Conservation (phyloP, 2,329 filamentous ascomycete genomes). For the Aureobasidium namibiae region DNA sequence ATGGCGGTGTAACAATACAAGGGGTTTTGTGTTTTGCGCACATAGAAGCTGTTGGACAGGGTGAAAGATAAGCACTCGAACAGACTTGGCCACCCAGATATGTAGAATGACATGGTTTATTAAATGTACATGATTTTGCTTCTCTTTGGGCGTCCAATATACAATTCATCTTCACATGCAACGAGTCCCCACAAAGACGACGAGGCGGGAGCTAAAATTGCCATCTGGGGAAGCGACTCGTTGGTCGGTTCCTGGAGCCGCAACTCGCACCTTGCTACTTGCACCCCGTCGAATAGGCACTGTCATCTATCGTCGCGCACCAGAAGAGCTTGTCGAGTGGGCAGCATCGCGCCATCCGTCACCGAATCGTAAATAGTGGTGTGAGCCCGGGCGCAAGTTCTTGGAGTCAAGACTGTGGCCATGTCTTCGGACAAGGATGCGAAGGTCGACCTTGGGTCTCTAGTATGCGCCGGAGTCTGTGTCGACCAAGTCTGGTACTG, state of each 20-base stretch:
- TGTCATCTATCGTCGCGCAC: neutral
- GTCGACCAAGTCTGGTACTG: neutral
- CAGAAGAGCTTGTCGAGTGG: neutral
- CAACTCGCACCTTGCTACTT: neutral
- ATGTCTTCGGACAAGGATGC: conserved; percentile 12
- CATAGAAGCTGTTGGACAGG: neutral
- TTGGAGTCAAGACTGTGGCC: neutral
- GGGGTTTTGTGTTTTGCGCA: conserved; percentile 5
- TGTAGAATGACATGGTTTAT: conserved; percentile 5
- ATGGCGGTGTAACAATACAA: conserved; percentile 4
- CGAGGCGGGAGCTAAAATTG: neutral
- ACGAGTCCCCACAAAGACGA: neutral
- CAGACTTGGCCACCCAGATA: neutral
- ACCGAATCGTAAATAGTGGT: neutral
- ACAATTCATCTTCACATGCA: neutral
- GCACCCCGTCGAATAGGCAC: neutral
- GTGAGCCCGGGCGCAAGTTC: neutral
- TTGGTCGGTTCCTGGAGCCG: neutral
- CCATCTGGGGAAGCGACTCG: neutral
- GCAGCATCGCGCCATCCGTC: neutral
- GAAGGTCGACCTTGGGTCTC: conserved; percentile 10
- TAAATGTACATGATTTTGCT: conserved; percentile 3
- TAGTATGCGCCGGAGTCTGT: neutral
- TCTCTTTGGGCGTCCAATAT: no score
- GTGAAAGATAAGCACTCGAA: neutral